Conservation (phyloP, 2,329 filamentous ascomycete genomes). For the Xylaria hypoxylon region DNA sequence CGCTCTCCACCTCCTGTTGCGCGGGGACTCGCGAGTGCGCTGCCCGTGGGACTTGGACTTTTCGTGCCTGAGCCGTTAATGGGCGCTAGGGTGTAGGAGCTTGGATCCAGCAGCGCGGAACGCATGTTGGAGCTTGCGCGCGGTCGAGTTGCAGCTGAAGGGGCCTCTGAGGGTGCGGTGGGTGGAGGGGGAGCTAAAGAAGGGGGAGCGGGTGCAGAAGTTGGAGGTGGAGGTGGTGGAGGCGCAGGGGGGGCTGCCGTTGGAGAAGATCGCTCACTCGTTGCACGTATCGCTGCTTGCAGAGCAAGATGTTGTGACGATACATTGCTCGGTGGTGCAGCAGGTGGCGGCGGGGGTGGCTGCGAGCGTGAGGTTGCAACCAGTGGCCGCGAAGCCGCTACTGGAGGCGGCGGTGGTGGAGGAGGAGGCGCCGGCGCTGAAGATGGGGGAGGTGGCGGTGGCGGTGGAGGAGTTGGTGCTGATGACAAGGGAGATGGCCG, state of each 20-base stretch:
- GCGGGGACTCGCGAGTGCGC: constrained; percentile 49
- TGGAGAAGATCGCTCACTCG: constrained; percentile 52
- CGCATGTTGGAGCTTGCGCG: constrained; percentile 62
- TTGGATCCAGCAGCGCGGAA: constrained; percentile 77
- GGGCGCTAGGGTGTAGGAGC: constrained; percentile 76
- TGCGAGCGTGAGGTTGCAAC: constrained; percentile 50
- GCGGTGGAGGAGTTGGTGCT: constrained; percentile 39
- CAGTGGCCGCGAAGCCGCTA: constrained; percentile 42
- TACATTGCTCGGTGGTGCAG: constrained; percentile 38
- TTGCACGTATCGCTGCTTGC: constrained; percentile 56
- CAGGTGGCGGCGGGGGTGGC: constrained; percentile 55
- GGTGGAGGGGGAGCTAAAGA: constrained; percentile 58
- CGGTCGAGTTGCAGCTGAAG: constrained; percentile 52
- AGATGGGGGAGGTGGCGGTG: constrained; percentile 57
- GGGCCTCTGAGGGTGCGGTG: constrained; percentile 48
- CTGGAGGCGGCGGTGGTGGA: constrained; percentile 51
- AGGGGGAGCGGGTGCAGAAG: constrained; percentile 58
- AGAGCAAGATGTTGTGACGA: constrained; percentile 54
- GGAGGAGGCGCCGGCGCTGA: constrained; percentile 60
- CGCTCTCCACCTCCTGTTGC: constrained; percentile 48
- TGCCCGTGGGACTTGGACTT: constrained; percentile 59
- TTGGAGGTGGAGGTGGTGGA: constrained; percentile 54
- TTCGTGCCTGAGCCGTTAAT: constrained; percentile 66
- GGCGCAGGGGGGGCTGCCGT: constrained; percentile 54
- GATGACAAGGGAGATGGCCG: constrained; percentile 47